phyloP scores from a whole-genome alignment of 192 early-diverging fungal species.

The Podila epigama region DNA sequence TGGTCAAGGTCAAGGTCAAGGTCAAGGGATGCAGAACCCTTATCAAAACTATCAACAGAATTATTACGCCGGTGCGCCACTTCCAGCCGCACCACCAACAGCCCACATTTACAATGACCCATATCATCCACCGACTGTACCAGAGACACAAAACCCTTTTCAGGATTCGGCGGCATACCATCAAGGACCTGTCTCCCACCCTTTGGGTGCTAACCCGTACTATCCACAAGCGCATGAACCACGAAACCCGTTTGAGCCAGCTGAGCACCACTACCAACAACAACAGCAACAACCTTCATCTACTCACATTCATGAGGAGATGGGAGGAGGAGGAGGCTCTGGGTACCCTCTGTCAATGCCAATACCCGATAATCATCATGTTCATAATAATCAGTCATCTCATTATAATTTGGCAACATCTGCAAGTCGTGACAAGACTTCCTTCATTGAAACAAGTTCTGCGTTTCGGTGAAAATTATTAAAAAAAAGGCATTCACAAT shows the following conservation, averaged over 20 bases:
- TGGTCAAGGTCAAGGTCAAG: not conserved
- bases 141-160: constrained; percentile 16
- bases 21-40: too few species aligned
- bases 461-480: too few species aligned
- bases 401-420: too few species aligned
- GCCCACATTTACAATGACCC: not conserved
- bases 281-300: not conserved
- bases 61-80: not conserved
- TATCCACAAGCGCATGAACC: constrained; percentile 2
- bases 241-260: constrained; percentile 8
- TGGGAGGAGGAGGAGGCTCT: too few species aligned
- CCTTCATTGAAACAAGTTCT: too few species aligned
- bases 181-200: not conserved
- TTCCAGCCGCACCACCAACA: not conserved
- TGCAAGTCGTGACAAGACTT: too few species aligned
- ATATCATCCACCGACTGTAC: not conserved
- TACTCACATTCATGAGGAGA: constrained; percentile 23
- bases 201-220: not conserved
- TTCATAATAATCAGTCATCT: too few species aligned
- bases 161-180: constrained; percentile 7
- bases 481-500: too few species aligned
- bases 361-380: too few species aligned
- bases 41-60: not conserved
- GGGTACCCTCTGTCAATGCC: constrained; percentile 5
- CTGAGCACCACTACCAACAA: not conserved